phyloP scores from a whole-genome alignment of 345 rosid species.

The Lepidium didymum region DNA sequence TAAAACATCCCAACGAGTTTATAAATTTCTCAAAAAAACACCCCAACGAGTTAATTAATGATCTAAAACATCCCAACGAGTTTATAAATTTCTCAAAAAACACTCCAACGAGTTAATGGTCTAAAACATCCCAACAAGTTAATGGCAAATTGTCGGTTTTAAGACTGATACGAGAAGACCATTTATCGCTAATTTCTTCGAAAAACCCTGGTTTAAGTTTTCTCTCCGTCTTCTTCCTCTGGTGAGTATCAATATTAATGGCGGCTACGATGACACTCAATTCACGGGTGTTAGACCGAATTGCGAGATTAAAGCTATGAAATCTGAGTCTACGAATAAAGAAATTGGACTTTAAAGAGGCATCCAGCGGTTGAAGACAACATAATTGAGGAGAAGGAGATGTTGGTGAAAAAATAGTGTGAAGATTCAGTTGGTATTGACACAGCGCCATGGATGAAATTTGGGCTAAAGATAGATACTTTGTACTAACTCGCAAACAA shows the following conservation, averaged over 20 bases:
- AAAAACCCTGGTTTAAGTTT: conserved; percentile 68
- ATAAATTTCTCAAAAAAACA: too few relatives aligned
- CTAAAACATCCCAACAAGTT: too few relatives aligned
- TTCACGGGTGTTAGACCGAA: conserved; percentile 18
- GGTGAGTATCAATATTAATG: conserved; percentile 21
- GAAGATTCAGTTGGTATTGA: conserved; percentile 26
- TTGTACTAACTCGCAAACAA: not conserved
- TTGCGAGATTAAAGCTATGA: conserved; percentile 21
- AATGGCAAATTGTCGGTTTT: conserved; percentile 50
- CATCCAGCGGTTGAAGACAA: conserved; percentile 14
- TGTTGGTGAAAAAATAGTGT: conserved; percentile 15
- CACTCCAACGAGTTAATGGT: too few relatives aligned
- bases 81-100: too few relatives aligned
- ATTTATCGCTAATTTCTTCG: conserved; percentile 61
- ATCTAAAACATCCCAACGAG: too few relatives aligned
- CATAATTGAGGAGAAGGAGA: conserved; percentile 13
- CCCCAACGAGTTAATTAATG: too few relatives aligned
- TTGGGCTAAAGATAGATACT: not conserved
- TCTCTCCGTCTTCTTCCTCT: conserved; percentile 37
- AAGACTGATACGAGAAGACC: conserved; percentile 52
- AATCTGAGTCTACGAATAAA: conserved; percentile 13
- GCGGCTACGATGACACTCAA: conserved; percentile 17
- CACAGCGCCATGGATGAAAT: conserved; percentile 40
- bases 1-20: too few relatives aligned
- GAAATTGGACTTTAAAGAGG: not conserved